Conservation (phyloP, 768 basidiomycete genomes). For the Tulasnella sp. region DNA sequence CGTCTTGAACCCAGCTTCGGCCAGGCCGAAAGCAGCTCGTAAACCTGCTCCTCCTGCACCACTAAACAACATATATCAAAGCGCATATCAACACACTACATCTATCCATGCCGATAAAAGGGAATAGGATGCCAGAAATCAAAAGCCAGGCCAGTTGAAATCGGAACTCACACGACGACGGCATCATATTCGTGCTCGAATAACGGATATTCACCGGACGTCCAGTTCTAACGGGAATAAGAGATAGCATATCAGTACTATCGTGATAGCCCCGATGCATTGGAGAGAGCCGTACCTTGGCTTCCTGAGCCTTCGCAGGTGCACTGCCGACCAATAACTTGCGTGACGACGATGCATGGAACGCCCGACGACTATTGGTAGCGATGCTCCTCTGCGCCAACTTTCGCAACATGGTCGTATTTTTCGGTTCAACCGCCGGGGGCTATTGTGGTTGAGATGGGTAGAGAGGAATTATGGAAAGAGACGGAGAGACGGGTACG, state of each 20-base stretch:
- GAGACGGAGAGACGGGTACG: background rate
- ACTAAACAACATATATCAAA: constrained; percentile 42
- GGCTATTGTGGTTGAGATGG: background rate
- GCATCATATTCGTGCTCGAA: constrained; percentile 99
- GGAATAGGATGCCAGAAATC: background rate
- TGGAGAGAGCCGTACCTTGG: constrained; percentile 43
- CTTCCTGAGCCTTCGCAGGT: constrained; percentile 73
- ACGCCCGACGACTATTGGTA: constrained; percentile 26
- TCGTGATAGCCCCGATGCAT: too few species aligned
- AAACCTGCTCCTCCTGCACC: constrained; percentile 98
- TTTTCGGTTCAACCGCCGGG: background rate
- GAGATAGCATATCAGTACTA: constrained; percentile 18
- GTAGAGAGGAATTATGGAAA: background rate
- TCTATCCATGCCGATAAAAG: too few species aligned
- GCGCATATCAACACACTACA: constrained; percentile 6
- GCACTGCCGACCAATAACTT: constrained; percentile 56
- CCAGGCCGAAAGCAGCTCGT: constrained; percentile 95
- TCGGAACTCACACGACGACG: constrained; percentile 76
- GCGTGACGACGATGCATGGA: constrained; percentile 53
- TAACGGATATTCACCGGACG: constrained; percentile 84
- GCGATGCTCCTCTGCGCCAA: background rate
- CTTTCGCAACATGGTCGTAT: constrained; percentile 2
- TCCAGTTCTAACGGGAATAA: constrained; percentile 18
- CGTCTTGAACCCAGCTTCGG: constrained; percentile 96
- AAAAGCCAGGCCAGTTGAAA: background rate